Percentiles rank a stretch among this genome's conserved stretches.
Evolutionary conservation across 768 basidiomycete genomes (phyloP).

Genomic region (Tephrocybe sp.): DNA sequence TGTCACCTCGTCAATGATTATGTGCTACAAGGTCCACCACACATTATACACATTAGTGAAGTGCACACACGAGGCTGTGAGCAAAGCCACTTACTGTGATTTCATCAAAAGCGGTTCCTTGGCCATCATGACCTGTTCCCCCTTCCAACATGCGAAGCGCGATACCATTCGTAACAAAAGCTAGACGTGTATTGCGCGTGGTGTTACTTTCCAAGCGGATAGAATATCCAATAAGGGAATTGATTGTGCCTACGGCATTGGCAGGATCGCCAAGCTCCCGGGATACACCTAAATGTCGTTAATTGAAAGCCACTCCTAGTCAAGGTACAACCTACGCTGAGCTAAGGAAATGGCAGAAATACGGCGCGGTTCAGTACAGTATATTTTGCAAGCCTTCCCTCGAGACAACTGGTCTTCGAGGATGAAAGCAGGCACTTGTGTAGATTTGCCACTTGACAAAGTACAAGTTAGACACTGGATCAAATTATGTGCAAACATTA

Average conservation of each 20-base stretch:
- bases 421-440: constrained; percentile 92
- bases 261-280: constrained; percentile 86
- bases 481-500: constrained; percentile 6
- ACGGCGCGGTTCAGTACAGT: constrained; percentile 92
- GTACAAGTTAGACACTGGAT: background rate
- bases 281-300: constrained; percentile 57
- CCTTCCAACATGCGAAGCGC: constrained; percentile 96
- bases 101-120: constrained; percentile 87
- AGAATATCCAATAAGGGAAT: constrained; percentile 90
- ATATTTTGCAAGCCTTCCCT: constrained; percentile 86
- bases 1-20: constrained; percentile 90
- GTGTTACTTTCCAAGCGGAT: constrained; percentile 91
- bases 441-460: constrained; percentile 83
- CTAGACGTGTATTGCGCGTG: constrained; percentile 71
- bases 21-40: constrained; percentile 52
- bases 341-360: constrained; percentile 97
- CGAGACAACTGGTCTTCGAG: constrained; percentile 84
- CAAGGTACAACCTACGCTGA: constrained; percentile 49
- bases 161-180: constrained; percentile 93
- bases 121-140: constrained; percentile 65
- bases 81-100: constrained; percentile 66
- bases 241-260: constrained; percentile 71
- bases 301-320: constrained; percentile 4
- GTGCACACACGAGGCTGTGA: background rate
- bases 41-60: background rate